phyloP scores from a whole-genome alignment of 1,284 basidiomycete genomes.

The Leccinum pseudoinsigne region DNA sequence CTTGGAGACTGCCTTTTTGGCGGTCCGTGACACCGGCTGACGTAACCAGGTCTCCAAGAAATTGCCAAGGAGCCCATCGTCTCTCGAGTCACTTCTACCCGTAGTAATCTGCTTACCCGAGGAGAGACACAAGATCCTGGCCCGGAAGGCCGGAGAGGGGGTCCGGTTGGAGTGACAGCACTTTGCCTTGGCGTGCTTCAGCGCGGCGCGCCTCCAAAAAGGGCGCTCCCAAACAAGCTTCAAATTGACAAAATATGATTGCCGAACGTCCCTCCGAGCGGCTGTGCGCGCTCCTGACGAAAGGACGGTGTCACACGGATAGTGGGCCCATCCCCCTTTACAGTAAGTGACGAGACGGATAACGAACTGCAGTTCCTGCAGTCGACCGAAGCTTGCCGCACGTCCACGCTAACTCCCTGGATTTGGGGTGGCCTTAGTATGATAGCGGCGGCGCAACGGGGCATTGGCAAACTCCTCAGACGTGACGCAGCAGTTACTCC shows the following conservation, averaged over 20 bases:
- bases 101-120: background rate
- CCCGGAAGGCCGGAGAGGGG: background rate
- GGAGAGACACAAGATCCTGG: background rate
- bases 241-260: background rate
- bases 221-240: background rate
- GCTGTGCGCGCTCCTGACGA: background rate
- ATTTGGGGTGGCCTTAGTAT: background rate
- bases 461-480: background rate
- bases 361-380: constrained; percentile 2
- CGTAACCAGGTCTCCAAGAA: background rate
- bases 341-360: constrained; percentile 6
- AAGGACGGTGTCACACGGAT: background rate
- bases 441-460: constrained; percentile 5
- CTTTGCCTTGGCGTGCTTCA: constrained; percentile 1
- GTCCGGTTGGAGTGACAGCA: background rate
- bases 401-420: background rate
- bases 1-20: background rate
- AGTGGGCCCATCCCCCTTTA: background rate
- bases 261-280: background rate
- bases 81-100: background rate
- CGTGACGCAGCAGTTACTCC: constrained; percentile 1
- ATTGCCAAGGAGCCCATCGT: background rate
- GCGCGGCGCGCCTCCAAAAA: background rate
- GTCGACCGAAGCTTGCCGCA: background rate
- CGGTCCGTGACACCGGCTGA: background rate